phyloP scores from a whole-genome alignment of 1,284 basidiomycete genomes.

The Cerioporus squamosus region DNA sequence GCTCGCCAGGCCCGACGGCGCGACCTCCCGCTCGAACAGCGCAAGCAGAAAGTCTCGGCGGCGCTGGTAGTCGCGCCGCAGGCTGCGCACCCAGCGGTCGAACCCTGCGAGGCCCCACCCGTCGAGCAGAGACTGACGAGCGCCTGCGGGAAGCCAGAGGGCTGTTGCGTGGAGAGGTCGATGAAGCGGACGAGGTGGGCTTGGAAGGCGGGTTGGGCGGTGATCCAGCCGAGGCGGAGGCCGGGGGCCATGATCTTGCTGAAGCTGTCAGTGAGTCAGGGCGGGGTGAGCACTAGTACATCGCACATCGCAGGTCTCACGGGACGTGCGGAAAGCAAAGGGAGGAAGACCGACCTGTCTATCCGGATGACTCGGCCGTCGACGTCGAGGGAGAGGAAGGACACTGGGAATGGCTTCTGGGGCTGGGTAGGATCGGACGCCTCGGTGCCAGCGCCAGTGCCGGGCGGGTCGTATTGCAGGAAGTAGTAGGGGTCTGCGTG shows the following conservation, averaged over 20 bases:
- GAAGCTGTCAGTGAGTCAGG: constrained; percentile 35
- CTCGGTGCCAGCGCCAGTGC: constrained; percentile 1
- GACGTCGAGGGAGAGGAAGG: constrained; percentile 46
- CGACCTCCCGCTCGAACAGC: constrained; percentile 36
- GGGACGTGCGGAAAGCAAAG: too few relatives aligned
- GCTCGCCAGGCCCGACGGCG: constrained; percentile 33
- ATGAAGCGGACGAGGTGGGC: constrained; percentile 36
- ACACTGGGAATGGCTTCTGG: constrained; percentile 26
- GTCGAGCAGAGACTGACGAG: constrained; percentile 43
- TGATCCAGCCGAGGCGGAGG: constrained; percentile 49
- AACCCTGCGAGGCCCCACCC: constrained; percentile 46
- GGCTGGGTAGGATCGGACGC: constrained; percentile 4
- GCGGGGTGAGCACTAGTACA: too few relatives aligned
- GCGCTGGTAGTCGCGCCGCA: constrained; percentile 45
- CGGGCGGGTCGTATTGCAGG: constrained; percentile 31
- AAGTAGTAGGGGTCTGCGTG: constrained; percentile 40
- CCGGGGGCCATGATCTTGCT: constrained; percentile 47
- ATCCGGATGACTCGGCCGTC: constrained; percentile 48
- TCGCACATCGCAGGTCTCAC: too few relatives aligned
- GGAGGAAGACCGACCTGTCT: constrained; percentile 28
- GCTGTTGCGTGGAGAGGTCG: constrained; percentile 47
- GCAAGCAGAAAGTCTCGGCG: constrained; percentile 46
- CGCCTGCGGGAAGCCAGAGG: constrained; percentile 46
- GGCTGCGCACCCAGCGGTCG: constrained; percentile 42
- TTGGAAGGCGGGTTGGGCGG: constrained; percentile 39